Percentiles rank a stretch among this genome's conserved stretches.
These are phyloP conservation scores for Claviceps pusilla DNA, from an alignment of 2,329 filamentous ascomycete species.

Conservation along the genomic window DNA sequence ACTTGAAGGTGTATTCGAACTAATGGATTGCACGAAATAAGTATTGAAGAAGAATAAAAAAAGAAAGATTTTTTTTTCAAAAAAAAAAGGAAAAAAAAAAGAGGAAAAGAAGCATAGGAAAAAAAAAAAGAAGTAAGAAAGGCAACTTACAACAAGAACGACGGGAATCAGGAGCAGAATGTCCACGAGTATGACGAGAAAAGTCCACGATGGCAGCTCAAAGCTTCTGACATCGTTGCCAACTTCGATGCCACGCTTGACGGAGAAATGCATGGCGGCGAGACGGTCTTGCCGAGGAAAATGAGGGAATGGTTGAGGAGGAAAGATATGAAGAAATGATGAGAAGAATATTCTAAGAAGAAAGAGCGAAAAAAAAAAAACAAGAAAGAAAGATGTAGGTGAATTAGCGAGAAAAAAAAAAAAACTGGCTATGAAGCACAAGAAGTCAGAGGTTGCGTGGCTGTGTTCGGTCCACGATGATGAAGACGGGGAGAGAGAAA, in stretches of 20 bases:
- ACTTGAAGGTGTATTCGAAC: conserved; percentile 35
- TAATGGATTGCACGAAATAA: conserved; percentile 10
- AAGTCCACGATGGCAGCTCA: conserved; percentile 26
- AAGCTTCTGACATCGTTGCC: conserved; percentile 10
- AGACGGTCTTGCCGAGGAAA: background rate
- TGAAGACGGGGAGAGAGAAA: background rate
- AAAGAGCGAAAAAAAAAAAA: no score
- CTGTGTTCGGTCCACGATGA: background rate
- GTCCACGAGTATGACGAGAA: conserved; percentile 23
- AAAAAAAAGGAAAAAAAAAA: no score
- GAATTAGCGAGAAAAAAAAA: no score
- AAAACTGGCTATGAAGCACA: background rate
- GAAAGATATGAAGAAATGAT: background rate
- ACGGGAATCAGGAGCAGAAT: conserved; percentile 30
- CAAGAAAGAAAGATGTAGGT: background rate
- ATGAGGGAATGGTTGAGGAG: background rate
- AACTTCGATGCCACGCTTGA: conserved; percentile 21
- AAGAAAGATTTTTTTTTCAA: no score
- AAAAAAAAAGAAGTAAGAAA: background rate
- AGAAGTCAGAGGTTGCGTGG: background rate
- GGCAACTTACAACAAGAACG: conserved; percentile 25
- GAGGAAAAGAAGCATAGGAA: background rate
- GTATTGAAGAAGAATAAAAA: no score
- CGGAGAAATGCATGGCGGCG: conserved; percentile 6
- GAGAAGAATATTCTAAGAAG: background rate